A percentile compares a stretch with the other conserved stretches of the same genome.
Conservation (phyloP, 768 basidiomycete species). For the Hericium rajendrae region DNA sequence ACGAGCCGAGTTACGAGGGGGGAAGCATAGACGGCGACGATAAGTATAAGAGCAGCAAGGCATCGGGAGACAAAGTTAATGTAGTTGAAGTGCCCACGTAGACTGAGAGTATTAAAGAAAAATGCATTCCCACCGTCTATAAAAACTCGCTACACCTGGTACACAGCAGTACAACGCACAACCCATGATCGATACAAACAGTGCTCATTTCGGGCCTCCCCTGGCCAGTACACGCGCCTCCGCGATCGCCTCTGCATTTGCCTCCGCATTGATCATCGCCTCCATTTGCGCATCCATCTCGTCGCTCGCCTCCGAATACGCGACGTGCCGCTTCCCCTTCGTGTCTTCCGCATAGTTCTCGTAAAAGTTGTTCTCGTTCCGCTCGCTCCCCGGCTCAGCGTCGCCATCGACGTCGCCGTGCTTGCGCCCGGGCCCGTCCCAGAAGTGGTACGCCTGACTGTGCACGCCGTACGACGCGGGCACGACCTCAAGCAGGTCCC, state of each 20-base stretch:
- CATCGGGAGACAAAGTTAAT: background rate
- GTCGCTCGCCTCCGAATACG: too few species aligned
- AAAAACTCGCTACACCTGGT: too few species aligned
- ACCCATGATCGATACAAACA: too few species aligned
- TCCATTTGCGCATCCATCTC: too few species aligned
- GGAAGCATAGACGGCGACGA: background rate
- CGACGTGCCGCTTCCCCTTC: slow-evolving; percentile 20
- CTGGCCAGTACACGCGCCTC: too few species aligned
- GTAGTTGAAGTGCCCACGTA: too few species aligned
- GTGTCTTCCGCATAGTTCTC: slow-evolving; percentile 69
- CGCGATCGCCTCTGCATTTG: too few species aligned
- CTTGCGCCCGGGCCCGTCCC: slow-evolving; percentile 74
- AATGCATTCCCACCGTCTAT: too few species aligned
- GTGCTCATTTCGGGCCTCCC: too few species aligned
- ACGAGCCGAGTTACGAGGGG: background rate
- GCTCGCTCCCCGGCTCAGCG: slow-evolving; percentile 21
- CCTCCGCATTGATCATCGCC: too few species aligned
- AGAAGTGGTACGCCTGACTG: slow-evolving; percentile 84
- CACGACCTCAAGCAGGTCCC: slow-evolving; percentile 90
- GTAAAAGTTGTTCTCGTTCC: slow-evolving; percentile 74
- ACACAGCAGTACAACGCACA: background rate
- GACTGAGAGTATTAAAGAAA: too few species aligned
- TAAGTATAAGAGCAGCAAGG: background rate
- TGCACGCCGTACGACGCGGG: slow-evolving; percentile 87
- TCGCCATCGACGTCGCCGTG: slow-evolving; percentile 27